Evolutionary conservation across 495 filamentous ascomycete genomes (phyloP), one percentile per base, ranked within the genome.

Genomic region (Elaphomyces granulatus): DNA sequence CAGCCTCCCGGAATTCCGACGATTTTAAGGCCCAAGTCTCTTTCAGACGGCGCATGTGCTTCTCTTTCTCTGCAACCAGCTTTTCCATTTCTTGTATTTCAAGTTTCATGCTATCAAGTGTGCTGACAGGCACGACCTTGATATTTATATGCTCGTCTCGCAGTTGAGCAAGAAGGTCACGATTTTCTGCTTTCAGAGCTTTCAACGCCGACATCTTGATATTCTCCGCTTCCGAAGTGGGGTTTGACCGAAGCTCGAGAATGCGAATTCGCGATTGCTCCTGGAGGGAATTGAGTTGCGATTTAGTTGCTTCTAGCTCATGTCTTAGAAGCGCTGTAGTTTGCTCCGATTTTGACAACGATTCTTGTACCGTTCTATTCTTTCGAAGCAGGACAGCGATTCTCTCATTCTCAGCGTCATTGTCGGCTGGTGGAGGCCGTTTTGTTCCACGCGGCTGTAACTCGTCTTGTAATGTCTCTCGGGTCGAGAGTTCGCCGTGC

Each of bases 1-100:
- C 84, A 2, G 87, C 83, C 59, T 96, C 84, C 9, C 90, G 80
- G 67, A 96, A 94, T 59, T 96, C 90, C 45, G 77, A 74, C 9
- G 80, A 80, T 55, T 95, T 96, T 42, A 80, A 70, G 2, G 72
- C 70, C 78, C 83, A 99, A 43, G 95, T 87, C 47, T 94, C 78
- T 45, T 86, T 88, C 30, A 94, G 74, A 9, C 90, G 79, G 12
- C 76, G 71, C 48, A 81, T 82, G 33, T 77, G 75, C 59, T 95
- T 96, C 46, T 92, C 83, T 43, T 80, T 78, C 6, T 83, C 80
- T 10, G 80, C 80, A n/a, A 94, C 72, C 8, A 71, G 64, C n/a
- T 68, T 63, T 41, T 82, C 64, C 48, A 83, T 74, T 2, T 81
- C 81, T 36, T 71, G 66, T 35, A 94, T 69, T 37, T 88, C 80